Evolutionary conservation across 2,329 filamentous ascomycete species (phyloP), one percentile per base, ranked within the genome.

Genomic region (Sarocladium strictum): DNA sequence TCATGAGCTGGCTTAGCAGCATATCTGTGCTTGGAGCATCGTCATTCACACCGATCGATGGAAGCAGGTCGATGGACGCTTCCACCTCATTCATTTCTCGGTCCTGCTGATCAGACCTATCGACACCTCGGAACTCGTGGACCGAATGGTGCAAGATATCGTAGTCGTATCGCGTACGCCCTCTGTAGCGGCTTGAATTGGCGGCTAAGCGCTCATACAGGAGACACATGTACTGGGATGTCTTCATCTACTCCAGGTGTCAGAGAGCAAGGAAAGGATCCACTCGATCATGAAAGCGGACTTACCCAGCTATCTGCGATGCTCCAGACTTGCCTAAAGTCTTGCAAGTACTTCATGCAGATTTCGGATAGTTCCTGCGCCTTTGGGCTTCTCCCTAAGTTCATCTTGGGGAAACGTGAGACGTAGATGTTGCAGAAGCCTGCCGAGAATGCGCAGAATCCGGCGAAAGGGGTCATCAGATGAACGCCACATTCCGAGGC

Each of bases 371-470:
- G 54, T 41, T 59, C 56, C 14, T 60, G 57, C 3, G 63, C 60
- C 4, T 52, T 54, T 1, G 58, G 57, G 50, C 67, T 70, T 12
- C 67, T 58, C 1, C 64, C 61, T 1, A 70, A 57, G 55, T 74
- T 75, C 67, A 76, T 76, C 2, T 63, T 62, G 0, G 74, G 74
- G 24, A 74, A 76, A 3, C 61, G 53, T 3, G 62, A 64, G 2
- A 71, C 63, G 55, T 76, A 76, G 0, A 72, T 57, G 24, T 73
- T 75, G 50, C 75, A 65, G 3, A 70, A 72, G 1, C 70, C 71
- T 0, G 73, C 72, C 0, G 73, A 75, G 35, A 76, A 76, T 2
- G 69, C 69, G 53, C 73, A 76, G n/a, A 76, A 75, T 0, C 72
- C 74, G 0, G 71, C 65, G 54, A 75, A 76, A 0, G 73, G 74